phyloP scores from a whole-genome alignment of 2,329 filamentous ascomycete genomes.

The Aspergillus pseudoterreus region DNA sequence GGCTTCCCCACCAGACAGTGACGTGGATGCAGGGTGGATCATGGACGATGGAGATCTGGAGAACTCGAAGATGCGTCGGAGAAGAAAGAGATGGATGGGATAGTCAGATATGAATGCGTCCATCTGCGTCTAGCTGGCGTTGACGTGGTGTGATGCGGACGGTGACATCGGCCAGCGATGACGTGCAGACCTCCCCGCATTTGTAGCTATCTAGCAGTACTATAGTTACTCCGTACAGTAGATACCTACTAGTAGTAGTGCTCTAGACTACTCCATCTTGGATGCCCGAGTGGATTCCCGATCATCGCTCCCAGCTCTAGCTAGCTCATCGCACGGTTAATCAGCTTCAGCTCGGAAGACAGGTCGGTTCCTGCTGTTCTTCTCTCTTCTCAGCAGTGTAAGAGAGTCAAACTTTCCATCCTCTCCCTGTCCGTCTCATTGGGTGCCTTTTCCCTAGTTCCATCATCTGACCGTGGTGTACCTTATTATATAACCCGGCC shows the following conservation, averaged over 20 bases:
- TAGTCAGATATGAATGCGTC: too few relatives aligned
- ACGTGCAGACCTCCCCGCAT: slow-evolving; percentile 1
- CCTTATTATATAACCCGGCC: neutral
- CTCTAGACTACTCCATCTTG: too few relatives aligned
- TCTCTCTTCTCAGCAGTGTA: neutral
- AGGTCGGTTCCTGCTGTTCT: slow-evolving; percentile 1
- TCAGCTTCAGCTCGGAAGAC: neutral
- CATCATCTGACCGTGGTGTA: slow-evolving; percentile 1
- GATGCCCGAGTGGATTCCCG: neutral
- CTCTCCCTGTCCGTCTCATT: neutral
- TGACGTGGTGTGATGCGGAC: neutral
- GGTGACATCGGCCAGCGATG: neutral
- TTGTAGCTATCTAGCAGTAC: too few relatives aligned
- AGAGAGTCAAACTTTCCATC: neutral
- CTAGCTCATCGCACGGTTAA: neutral
- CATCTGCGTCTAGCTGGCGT: too few relatives aligned
- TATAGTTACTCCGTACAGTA: too few relatives aligned
- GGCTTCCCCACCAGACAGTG: neutral
- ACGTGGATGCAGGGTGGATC: neutral
- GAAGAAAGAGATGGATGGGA: too few relatives aligned
- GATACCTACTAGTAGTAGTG: too few relatives aligned
- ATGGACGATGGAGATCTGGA: neutral
- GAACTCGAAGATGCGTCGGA: too few relatives aligned
- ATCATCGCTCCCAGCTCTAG: neutral
- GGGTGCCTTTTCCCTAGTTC: neutral